Evolutionary conservation across 768 basidiomycete species (phyloP).

Genomic region (Paxillus involutus): DNA sequence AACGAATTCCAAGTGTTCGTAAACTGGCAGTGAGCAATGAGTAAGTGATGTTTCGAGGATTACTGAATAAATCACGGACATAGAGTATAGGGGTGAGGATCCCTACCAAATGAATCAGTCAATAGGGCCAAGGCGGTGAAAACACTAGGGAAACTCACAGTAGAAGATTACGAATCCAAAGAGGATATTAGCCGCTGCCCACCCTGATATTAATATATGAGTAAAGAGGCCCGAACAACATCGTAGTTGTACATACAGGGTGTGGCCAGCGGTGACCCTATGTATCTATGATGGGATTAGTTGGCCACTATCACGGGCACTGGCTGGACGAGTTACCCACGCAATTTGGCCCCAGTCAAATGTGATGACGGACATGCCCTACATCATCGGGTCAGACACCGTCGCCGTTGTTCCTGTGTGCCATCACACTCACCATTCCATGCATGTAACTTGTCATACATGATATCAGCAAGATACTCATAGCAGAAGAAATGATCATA

Average conservation of each 20-base stretch:
- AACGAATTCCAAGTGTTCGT: slow-evolving; percentile 61
- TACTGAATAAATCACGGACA: slow-evolving; percentile 51
- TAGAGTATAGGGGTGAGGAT: slow-evolving; percentile 35
- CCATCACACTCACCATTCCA: slow-evolving; percentile 39
- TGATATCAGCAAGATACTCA: neutral
- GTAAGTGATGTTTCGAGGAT: slow-evolving; percentile 15
- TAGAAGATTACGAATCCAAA: slow-evolving; percentile 70
- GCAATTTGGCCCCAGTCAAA: slow-evolving; percentile 80
- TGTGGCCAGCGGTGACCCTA: slow-evolving; percentile 58
- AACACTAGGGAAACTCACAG: slow-evolving; percentile 36
- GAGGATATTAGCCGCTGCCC: slow-evolving; percentile 75
- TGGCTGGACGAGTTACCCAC: slow-evolving; percentile 21
- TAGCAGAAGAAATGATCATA: slow-evolving; percentile 18
- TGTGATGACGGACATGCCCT: slow-evolving; percentile 71
- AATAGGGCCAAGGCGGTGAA: neutral
- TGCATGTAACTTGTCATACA: slow-evolving; percentile 32
- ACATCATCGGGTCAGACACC: neutral
- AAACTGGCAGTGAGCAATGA: slow-evolving; percentile 35
- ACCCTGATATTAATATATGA: slow-evolving; percentile 42
- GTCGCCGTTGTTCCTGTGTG: neutral
- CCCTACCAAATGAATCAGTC: slow-evolving; percentile 18
- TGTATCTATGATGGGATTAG: slow-evolving; percentile 19
- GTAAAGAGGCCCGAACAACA: neutral
- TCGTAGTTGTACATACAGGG: slow-evolving; percentile 42
- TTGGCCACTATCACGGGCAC: neutral